Evolutionary conservation across 371 early-diverging fungal species (phyloP).

Genomic region (Syncephalastrum monosporum): DNA sequence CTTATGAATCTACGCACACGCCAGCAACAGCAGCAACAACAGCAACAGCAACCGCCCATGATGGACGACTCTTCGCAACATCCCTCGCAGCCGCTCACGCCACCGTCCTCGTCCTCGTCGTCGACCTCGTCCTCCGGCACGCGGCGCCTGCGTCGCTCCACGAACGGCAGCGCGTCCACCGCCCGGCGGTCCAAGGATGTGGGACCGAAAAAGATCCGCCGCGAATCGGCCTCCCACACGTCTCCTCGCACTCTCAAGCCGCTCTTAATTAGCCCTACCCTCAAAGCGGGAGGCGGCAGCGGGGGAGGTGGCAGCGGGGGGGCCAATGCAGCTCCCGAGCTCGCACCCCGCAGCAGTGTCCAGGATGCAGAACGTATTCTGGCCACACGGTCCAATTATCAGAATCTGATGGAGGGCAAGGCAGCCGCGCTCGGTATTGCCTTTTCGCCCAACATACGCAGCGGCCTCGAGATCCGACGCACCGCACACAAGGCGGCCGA

Average conservation of each 20-base stretch:
- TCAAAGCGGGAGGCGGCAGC: slow-evolving; percentile 1
- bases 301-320: too few relatives aligned
- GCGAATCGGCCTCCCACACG: slow-evolving; percentile 19
- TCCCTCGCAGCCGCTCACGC: slow-evolving; percentile 5
- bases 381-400: slow-evolving; percentile 84
- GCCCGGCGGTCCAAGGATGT: too few relatives aligned
- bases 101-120: too few relatives aligned
- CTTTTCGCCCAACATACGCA: slow-evolving; percentile 68
- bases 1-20: slow-evolving; percentile 40
- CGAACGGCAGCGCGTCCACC: too few relatives aligned
- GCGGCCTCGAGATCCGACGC: slow-evolving; percentile 71
- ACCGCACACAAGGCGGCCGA: slow-evolving; percentile 91
- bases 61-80: not conserved
- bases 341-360: slow-evolving; percentile 9
- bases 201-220: slow-evolving; percentile 20
- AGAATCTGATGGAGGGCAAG: slow-evolving; percentile 80
- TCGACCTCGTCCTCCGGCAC: too few relatives aligned
- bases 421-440: slow-evolving; percentile 72
- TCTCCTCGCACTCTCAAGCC: slow-evolving; percentile 49
- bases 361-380: slow-evolving; percentile 53
- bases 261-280: slow-evolving; percentile 42
- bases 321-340: slow-evolving; percentile 13
- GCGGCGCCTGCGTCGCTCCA: too few relatives aligned
- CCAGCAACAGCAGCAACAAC: slow-evolving; percentile 9
- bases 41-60: slow-evolving; percentile 1